Evolutionary conservation across 1,284 basidiomycete species (phyloP).

Genomic region (Pulveroboletus sp.): DNA sequence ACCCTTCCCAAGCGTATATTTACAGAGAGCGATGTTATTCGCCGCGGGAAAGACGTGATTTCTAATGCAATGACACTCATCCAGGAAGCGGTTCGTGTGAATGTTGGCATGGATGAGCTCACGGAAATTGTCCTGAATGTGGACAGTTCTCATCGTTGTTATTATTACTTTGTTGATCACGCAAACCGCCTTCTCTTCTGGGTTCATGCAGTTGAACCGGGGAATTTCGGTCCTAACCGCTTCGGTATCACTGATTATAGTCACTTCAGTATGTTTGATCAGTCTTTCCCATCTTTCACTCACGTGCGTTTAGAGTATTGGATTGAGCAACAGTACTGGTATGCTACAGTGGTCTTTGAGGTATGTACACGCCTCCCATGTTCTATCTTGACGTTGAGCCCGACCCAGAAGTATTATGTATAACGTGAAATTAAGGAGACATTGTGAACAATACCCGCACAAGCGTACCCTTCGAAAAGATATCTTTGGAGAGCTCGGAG

Average conservation of each 20-base stretch:
- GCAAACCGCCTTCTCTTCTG: conserved; percentile 21
- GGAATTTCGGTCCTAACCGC: conserved; percentile 1
- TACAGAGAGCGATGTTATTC: conserved; percentile 16
- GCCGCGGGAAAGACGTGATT: neutral
- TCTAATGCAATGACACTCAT: neutral
- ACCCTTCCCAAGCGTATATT: conserved; percentile 17
- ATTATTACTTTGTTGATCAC: conserved; percentile 23
- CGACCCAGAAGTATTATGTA: neutral
- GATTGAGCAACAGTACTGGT: conserved; percentile 12
- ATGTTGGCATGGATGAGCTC: conserved; percentile 10
- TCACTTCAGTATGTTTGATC: conserved; percentile 10
- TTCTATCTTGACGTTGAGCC: neutral
- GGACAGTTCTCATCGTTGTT: conserved; percentile 7
- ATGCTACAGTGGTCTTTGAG: neutral
- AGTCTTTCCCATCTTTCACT: neutral
- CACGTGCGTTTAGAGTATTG: conserved; percentile 15
- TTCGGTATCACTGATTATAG: conserved; percentile 1
- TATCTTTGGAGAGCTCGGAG: conserved; percentile 8
- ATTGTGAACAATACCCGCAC: conserved; percentile 21
- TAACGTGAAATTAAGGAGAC: conserved; percentile 10
- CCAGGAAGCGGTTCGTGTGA: neutral
- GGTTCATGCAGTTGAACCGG: conserved; percentile 1
- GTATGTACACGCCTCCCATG: neutral
- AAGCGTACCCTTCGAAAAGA: conserved; percentile 1
- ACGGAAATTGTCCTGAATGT: conserved; percentile 22